A percentile compares a stretch with the other conserved stretches of the same genome.
Conservation (phyloP, 2,329 filamentous ascomycete species). For the Microsporum audouinii region DNA sequence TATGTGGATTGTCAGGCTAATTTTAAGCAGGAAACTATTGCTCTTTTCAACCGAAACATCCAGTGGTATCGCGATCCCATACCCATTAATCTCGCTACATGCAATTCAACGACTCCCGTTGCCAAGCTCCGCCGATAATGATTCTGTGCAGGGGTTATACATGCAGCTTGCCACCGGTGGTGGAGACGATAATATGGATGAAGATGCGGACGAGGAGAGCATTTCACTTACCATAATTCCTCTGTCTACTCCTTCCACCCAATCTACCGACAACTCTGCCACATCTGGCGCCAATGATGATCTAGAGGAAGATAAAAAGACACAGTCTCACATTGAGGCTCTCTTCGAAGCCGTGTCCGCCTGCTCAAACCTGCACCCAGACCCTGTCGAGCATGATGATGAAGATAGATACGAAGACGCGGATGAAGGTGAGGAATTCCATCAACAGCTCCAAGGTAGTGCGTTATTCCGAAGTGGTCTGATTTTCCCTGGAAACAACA, state of each 20-base stretch:
- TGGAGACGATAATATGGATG: slow-evolving; percentile 17
- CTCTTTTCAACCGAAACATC: slow-evolving; percentile 28
- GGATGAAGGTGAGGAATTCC: slow-evolving; percentile 19
- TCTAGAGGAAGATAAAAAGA: slow-evolving; percentile 21
- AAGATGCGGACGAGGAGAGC: slow-evolving; percentile 33
- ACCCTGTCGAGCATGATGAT: slow-evolving; percentile 29
- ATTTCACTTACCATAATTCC: slow-evolving; percentile 36
- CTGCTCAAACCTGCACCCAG: slow-evolving; percentile 40
- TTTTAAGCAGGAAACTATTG: slow-evolving; percentile 30
- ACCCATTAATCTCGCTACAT: slow-evolving; percentile 39
- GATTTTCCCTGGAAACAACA: slow-evolving; percentile 24
- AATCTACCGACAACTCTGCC: slow-evolving; percentile 8
- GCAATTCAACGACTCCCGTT: slow-evolving; percentile 36
- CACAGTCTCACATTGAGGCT: slow-evolving; percentile 29
- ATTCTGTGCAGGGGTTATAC: slow-evolving; percentile 35
- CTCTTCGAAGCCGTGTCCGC: slow-evolving; percentile 38
- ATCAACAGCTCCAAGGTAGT: slow-evolving; percentile 17
- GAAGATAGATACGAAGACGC: slow-evolving; percentile 19
- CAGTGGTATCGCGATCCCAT: slow-evolving; percentile 36
- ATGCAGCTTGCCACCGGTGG: slow-evolving; percentile 34
- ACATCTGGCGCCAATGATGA: slow-evolving; percentile 14
- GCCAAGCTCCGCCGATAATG: slow-evolving; percentile 19
- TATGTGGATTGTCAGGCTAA: background rate
- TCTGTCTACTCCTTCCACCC: slow-evolving; percentile 15
- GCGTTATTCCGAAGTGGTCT: slow-evolving; percentile 29